Percentiles rank a stretch among this genome's conserved stretches.
Conservation (phyloP, 306 rosid genomes). For the Dalbergia cultrata region DNA sequence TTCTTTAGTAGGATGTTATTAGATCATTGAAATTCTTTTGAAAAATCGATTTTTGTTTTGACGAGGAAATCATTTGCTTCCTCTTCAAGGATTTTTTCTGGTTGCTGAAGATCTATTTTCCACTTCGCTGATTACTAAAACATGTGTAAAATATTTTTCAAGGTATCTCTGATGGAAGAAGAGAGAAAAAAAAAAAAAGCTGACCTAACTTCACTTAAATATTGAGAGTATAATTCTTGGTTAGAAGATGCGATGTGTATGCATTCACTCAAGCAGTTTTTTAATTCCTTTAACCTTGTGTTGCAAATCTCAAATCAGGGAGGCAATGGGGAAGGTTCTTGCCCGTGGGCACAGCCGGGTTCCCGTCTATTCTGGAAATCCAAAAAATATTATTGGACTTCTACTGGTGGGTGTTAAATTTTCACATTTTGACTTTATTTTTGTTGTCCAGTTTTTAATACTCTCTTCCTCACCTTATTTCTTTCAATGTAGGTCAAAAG, state of each 20-base stretch:
- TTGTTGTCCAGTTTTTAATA: background rate
- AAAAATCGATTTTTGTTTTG: too few relatives aligned
- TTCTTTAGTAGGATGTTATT: too few relatives aligned
- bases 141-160: conserved; percentile 19
- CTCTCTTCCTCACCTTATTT: conserved; percentile 32
- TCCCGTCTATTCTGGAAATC: conserved; percentile 95
- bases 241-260: conserved; percentile 8
- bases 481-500: conserved; percentile 77
- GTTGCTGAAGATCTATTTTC: conserved; percentile 16
- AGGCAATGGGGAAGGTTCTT: conserved; percentile 97
- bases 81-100: background rate
- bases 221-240: conserved; percentile 12
- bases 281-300: conserved; percentile 1
- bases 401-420: conserved; percentile 69
- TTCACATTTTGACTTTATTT: conserved; percentile 30
- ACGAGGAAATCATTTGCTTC: too few relatives aligned
- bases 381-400: conserved; percentile 91
- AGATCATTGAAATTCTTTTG: too few relatives aligned
- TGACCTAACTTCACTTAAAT: conserved; percentile 1
- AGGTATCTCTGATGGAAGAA: background rate
- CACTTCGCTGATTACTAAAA: conserved; percentile 19
- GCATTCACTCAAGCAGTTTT: background rate
- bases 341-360: conserved; percentile 99
- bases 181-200: background rate
- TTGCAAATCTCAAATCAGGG: conserved; percentile 68